These are phyloP conservation scores for Falciphora oryzae DNA, from an alignment of 2,329 filamentous ascomycete species.

Conservation along the genomic window DNA sequence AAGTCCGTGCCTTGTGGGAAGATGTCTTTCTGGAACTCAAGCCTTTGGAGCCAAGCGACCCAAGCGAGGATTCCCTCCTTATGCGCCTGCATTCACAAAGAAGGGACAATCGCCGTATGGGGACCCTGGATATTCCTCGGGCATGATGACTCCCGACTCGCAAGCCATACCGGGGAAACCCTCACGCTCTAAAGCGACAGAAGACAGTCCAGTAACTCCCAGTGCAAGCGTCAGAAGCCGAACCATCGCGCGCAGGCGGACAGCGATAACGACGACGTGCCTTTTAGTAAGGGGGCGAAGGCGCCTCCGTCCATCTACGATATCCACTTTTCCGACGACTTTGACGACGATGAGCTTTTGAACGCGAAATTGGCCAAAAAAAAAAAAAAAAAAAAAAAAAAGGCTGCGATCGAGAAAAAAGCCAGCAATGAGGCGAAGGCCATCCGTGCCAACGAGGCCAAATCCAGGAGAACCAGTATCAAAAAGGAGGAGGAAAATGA, in stretches of 20 bases:
- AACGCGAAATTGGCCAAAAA: constrained; percentile 63
- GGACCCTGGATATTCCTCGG: too few relatives aligned
- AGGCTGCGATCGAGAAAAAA: constrained; percentile 74
- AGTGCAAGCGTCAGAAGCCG: constrained; percentile 75
- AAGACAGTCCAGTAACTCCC: too few relatives aligned
- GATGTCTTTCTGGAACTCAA: too few relatives aligned
- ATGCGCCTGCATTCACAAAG: too few relatives aligned
- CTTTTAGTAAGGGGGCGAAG: constrained; percentile 46
- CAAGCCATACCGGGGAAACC: too few relatives aligned
- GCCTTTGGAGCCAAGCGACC: too few relatives aligned
- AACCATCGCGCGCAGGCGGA: constrained; percentile 56
- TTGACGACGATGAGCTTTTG: constrained; percentile 60
- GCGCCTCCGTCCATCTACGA: constrained; percentile 46
- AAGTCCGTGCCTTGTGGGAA: too few relatives aligned
- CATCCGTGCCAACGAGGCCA: constrained; percentile 45
- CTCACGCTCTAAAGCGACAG: too few relatives aligned
- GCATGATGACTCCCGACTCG: too few relatives aligned
- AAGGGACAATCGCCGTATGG: too few relatives aligned
- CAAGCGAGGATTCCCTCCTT: too few relatives aligned
- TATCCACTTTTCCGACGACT: constrained; percentile 39
- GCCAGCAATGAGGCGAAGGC: constrained; percentile 60
- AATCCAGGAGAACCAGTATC: constrained; percentile 23
- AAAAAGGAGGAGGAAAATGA: constrained; percentile 60
- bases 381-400: too few relatives aligned
- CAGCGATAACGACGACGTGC: constrained; percentile 69